phyloP scores from a whole-genome alignment of 2,329 filamentous ascomycete genomes.

The Onygenales sp. region DNA sequence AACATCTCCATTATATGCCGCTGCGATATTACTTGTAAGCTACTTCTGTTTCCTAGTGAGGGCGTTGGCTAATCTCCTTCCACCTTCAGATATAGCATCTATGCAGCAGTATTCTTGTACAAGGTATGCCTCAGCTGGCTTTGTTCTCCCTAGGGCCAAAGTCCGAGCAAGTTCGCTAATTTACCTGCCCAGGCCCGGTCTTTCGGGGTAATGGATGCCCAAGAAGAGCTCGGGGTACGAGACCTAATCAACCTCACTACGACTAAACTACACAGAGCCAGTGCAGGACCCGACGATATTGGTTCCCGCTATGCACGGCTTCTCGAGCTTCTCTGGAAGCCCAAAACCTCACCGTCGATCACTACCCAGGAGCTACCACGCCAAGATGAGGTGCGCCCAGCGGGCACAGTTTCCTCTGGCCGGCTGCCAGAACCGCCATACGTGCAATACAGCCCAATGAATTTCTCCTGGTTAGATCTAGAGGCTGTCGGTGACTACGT shows the following conservation, averaged over 20 bases:
- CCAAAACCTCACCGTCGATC: conserved; percentile 20
- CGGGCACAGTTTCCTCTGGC: conserved; percentile 18
- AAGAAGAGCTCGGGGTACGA: conserved; percentile 47
- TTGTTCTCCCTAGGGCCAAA: background rate
- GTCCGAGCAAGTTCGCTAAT: background rate
- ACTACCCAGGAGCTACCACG: conserved; percentile 13
- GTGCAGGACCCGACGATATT: conserved; percentile 48
- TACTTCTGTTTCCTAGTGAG: background rate
- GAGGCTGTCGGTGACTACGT: conserved; percentile 52
- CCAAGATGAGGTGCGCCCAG: conserved; percentile 11
- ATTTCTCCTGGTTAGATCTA: conserved; percentile 55
- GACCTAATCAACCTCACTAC: conserved; percentile 51
- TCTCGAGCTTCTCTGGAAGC: conserved; percentile 51
- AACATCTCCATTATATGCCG: conserved; percentile 54
- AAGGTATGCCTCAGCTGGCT: conserved; percentile 37
- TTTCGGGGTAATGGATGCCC: conserved; percentile 48
- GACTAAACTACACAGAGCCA: conserved; percentile 49
- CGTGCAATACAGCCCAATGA: conserved; percentile 37
- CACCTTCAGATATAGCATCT: conserved; percentile 40
- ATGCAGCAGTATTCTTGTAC: conserved; percentile 56
- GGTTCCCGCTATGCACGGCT: conserved; percentile 53
- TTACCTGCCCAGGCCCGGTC: conserved; percentile 38
- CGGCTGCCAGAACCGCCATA: conserved; percentile 28
- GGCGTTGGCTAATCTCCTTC: conserved; percentile 7
- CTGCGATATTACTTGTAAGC: conserved; percentile 53